Conservation (phyloP, 2,329 filamentous ascomycete species). For the Pyrenophora tritici-repentis region DNA sequence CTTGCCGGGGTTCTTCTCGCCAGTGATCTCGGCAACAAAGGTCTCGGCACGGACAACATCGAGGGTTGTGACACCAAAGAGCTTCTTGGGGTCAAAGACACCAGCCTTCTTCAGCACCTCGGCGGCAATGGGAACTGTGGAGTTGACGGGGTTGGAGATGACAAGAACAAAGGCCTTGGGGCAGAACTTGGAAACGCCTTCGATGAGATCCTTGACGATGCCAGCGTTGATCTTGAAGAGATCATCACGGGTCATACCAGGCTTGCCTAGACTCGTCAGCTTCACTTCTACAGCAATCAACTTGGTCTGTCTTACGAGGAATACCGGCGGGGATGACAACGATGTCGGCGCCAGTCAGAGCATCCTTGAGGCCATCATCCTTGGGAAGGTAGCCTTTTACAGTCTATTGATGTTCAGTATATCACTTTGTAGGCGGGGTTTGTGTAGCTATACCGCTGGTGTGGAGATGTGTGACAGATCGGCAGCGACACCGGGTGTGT, state of each 20-base stretch:
- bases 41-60: constrained; percentile 98
- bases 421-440: constrained; percentile 8
- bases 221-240: constrained; percentile 99
- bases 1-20: constrained; percentile 80
- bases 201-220: constrained; percentile 92
- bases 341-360: constrained; percentile 91
- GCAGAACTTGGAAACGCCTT: constrained; percentile 82
- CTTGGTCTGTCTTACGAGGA: constrained; percentile 69
- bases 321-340: constrained; percentile 98
- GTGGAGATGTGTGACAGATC: constrained; percentile 98
- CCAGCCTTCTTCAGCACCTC: constrained; percentile 93
- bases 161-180: constrained; percentile 95
- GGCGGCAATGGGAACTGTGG: constrained; percentile 94
- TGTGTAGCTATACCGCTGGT: constrained; percentile 65
- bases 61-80: constrained; percentile 98
- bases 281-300: background rate
- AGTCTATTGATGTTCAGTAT: constrained; percentile 58
- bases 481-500: constrained; percentile 93
- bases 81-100: constrained; percentile 92
- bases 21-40: constrained; percentile 84
- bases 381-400: constrained; percentile 85
- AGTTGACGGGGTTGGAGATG: constrained; percentile 99
- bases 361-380: constrained; percentile 80
- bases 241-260: constrained; percentile 98
- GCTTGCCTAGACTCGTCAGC: constrained; percentile 75